phyloP scores from a whole-genome alignment of 2,329 filamentous ascomycete species.

The Ophiostoma pallidulum region DNA sequence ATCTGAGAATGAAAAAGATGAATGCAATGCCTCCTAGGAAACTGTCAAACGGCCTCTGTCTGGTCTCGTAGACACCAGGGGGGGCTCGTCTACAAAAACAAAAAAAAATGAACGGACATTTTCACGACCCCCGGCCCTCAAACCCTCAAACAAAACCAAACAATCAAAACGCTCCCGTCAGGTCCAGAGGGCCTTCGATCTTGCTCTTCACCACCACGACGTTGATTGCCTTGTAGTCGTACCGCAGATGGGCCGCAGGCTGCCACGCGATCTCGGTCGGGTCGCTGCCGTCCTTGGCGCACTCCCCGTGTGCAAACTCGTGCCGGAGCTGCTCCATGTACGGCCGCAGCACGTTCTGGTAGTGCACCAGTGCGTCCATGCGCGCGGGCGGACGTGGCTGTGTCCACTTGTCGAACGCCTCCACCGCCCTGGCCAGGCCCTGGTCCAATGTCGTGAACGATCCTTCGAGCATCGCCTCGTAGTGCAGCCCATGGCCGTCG shows the following conservation, averaged over 20 bases:
- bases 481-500: background rate
- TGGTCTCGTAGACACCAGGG: too few species aligned
- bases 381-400: slow-evolving; percentile 5
- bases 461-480: slow-evolving; percentile 4
- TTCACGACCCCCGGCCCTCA: too few species aligned
- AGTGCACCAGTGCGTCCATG: slow-evolving; percentile 7
- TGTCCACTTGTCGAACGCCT: slow-evolving; percentile 7
- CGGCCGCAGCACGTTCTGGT: slow-evolving; percentile 8
- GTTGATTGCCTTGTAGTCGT: slow-evolving; percentile 26
- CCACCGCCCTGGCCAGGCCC: slow-evolving; percentile 11
- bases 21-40: too few species aligned
- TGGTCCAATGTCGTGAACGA: slow-evolving; percentile 10
- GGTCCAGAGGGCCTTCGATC: slow-evolving; percentile 13
- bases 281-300: too few species aligned
- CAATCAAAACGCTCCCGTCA: slow-evolving; percentile 12
- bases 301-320: background rate
- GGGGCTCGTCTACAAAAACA: too few species aligned
- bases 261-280: slow-evolving; percentile 10
- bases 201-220: slow-evolving; percentile 26
- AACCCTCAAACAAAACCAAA: too few species aligned
- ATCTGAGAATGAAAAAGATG: too few species aligned
- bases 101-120: too few species aligned
- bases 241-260: slow-evolving; percentile 18
- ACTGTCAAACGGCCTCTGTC: too few species aligned
- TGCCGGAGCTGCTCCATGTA: background rate